Evolutionary conservation across 2,329 filamentous ascomycete species (phyloP).

Genomic region (Fusarium nodosum): DNA sequence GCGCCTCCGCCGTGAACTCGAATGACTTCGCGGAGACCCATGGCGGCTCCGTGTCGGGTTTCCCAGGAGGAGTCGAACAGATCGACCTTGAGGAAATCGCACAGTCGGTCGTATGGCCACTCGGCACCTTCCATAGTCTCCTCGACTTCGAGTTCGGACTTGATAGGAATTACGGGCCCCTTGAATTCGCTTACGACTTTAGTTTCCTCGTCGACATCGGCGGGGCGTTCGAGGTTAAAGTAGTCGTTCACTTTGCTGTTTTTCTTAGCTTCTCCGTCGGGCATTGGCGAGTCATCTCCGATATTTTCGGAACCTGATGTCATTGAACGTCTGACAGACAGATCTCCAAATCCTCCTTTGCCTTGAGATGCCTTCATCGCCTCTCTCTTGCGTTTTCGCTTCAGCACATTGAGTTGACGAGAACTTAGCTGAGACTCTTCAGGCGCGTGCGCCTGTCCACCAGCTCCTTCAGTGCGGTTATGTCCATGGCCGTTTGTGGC

Average conservation of each 20-base stretch:
- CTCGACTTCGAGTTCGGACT: slow-evolving; percentile 86
- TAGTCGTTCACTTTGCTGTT: slow-evolving; percentile 82
- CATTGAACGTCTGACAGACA: slow-evolving; percentile 76
- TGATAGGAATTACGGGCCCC: slow-evolving; percentile 82
- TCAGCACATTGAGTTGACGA: slow-evolving; percentile 92
- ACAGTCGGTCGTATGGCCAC: slow-evolving; percentile 95
- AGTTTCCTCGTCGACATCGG: slow-evolving; percentile 85
- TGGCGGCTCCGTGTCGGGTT: slow-evolving; percentile 93
- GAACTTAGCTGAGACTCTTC: slow-evolving; percentile 86
- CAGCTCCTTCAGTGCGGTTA: slow-evolving; percentile 55
- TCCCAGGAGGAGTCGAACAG: slow-evolving; percentile 96
- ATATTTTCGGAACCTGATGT: slow-evolving; percentile 73
- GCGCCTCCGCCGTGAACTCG: slow-evolving; percentile 92
- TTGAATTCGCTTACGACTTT: slow-evolving; percentile 98
- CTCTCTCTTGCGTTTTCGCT: slow-evolving; percentile 92
- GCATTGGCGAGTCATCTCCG: slow-evolving; percentile 69
- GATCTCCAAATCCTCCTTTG: slow-evolving; percentile 90
- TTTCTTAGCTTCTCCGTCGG: slow-evolving; percentile 67
- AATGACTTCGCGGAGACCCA: slow-evolving; percentile 92
- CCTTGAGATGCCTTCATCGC: slow-evolving; percentile 87
- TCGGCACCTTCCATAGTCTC: slow-evolving; percentile 82
- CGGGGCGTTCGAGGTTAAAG: slow-evolving; percentile 86
- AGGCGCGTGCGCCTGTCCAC: slow-evolving; percentile 57
- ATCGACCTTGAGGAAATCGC: slow-evolving; percentile 93
- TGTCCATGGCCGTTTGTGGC: slow-evolving; percentile 53